Percentiles rank a stretch among this genome's conserved stretches.
These are phyloP conservation scores for Magnaporthiopsis poae DNA, from an alignment of 2,329 filamentous ascomycete genomes.

Conservation along the genomic window DNA sequence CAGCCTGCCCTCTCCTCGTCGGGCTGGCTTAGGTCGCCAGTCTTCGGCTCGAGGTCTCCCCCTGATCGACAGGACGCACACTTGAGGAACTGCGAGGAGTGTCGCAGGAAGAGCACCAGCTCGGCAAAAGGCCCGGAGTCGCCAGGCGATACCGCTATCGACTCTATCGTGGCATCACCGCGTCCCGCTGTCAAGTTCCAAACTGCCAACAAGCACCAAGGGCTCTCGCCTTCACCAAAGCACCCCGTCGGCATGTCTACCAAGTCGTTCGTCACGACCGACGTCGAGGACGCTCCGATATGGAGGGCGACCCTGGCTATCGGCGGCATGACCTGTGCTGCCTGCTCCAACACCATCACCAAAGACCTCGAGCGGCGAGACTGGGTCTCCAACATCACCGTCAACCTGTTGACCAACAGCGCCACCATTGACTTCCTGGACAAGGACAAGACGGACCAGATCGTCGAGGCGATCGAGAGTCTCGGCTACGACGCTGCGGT, in stretches of 20 bases:
- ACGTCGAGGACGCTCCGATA: conserved; percentile 22
- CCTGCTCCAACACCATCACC: conserved; percentile 56
- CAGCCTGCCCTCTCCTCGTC: conserved; percentile 3
- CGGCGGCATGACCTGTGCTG: conserved; percentile 64
- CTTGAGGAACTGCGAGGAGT: conserved; percentile 34
- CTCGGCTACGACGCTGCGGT: conserved; percentile 58
- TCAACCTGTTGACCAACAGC: conserved; percentile 60
- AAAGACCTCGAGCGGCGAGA: conserved; percentile 46
- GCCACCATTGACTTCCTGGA: conserved; percentile 50
- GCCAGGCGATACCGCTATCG: not conserved
- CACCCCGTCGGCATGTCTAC: conserved; percentile 12
- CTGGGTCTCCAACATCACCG: conserved; percentile 47
- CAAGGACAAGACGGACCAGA: conserved; percentile 31
- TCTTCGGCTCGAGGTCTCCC: conserved; percentile 2
- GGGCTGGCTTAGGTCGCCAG: conserved; percentile 1
- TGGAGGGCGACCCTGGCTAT: conserved; percentile 50
- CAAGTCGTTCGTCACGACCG: conserved; percentile 25
- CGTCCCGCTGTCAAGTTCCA: not conserved
- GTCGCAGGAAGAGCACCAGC: conserved; percentile 17
- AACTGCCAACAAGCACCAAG: not conserved
- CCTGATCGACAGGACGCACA: conserved; percentile 21
- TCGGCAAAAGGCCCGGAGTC: not conserved
- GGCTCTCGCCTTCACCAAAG: not conserved
- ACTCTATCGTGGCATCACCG: not conserved
- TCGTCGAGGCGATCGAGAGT: conserved; percentile 47